Evolutionary conservation across 768 basidiomycete genomes (phyloP).

Genomic region (Chalciporus chontae): DNA sequence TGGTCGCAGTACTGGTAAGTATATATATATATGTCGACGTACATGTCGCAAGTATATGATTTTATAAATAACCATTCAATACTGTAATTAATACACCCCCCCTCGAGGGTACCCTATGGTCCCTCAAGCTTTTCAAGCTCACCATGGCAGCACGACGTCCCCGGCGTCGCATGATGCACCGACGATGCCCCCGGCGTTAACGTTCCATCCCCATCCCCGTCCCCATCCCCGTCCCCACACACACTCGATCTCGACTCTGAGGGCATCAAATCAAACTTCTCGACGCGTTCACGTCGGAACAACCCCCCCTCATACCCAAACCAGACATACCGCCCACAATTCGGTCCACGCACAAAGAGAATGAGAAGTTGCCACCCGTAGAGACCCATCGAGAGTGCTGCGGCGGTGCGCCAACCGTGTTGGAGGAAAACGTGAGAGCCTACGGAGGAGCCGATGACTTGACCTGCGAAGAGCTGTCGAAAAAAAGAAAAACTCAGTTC

Average conservation of each 20-base stretch:
- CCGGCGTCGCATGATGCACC: background rate
- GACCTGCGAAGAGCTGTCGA: slow-evolving; percentile 32
- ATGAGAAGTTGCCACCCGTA: slow-evolving; percentile 34
- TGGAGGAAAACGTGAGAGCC: slow-evolving; percentile 40
- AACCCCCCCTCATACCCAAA: slow-evolving; percentile 62
- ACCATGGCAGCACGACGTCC: slow-evolving; percentile 4
- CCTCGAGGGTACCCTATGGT: background rate
- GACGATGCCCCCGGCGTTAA: slow-evolving; percentile 3
- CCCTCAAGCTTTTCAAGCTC: background rate
- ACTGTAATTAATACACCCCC: background rate
- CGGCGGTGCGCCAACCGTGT: slow-evolving; percentile 37
- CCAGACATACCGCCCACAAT: slow-evolving; percentile 41
- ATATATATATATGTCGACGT: too few species aligned
- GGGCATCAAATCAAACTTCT: background rate
- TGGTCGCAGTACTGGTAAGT: too few species aligned
- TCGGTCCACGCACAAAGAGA: slow-evolving; percentile 37
- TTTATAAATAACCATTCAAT: too few species aligned
- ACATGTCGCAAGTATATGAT: too few species aligned
- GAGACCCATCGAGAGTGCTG: slow-evolving; percentile 32
- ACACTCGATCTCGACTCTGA: background rate
- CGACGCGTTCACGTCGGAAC: slow-evolving; percentile 1
- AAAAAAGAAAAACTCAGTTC: background rate
- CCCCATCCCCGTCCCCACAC: background rate
- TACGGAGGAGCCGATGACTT: slow-evolving; percentile 42
- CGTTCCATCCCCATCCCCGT: slow-evolving; percentile 2